A percentile compares a stretch with the other conserved stretches of the same genome.
phyloP scores from a whole-genome alignment of 169 alveolate species.

The Plasmodium fragile region DNA sequence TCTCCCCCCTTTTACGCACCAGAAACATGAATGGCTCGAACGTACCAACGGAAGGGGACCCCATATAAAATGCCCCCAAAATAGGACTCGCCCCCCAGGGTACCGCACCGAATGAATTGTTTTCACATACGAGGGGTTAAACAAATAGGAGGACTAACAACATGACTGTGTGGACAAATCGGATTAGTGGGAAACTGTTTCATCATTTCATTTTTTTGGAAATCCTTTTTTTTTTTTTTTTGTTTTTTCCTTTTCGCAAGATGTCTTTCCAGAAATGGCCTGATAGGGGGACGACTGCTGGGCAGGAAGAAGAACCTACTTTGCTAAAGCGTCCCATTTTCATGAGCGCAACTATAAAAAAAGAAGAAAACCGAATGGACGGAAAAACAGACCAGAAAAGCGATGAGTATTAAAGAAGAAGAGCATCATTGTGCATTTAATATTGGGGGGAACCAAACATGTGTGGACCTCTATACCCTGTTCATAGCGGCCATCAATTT shows the following conservation, averaged over 20 bases:
- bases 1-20: not conserved
- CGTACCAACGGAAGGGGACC: not conserved
- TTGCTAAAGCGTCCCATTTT: not conserved
- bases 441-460: not conserved
- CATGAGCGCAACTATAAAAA: not conserved
- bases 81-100: not conserved
- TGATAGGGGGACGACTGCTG: not conserved
- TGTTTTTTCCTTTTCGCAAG: not conserved
- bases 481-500: not conserved
- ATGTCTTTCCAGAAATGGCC: not conserved
- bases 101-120: not conserved
- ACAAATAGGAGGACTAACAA: not conserved
- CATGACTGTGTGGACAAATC: not conserved
- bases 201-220: not conserved
- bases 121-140: not conserved
- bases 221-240: not conserved
- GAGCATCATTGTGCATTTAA: not conserved
- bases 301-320: not conserved
- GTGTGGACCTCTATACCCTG: not conserved
- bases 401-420: not conserved
- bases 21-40: not conserved
- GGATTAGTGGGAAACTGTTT: not conserved
- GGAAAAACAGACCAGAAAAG: not conserved
- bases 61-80: not conserved
- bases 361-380: not conserved